Evolutionary conservation across 495 filamentous ascomycete genomes (phyloP), one percentile per base, ranked within the genome.

Genomic region (Talaromyces stipitatus): DNA sequence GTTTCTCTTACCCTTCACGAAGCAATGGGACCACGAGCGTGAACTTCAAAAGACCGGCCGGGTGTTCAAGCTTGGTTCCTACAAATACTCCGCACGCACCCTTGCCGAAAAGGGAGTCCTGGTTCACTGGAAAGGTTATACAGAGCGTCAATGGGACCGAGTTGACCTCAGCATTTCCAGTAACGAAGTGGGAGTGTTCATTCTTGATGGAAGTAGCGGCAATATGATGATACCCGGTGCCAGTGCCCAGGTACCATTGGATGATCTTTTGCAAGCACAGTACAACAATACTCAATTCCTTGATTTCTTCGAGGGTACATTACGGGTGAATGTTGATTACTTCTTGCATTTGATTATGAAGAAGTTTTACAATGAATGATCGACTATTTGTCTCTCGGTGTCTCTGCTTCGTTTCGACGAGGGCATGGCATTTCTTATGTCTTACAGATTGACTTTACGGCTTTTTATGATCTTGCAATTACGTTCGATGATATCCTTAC

Each of bases 1-100:
- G 50, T 95, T 96, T 80, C 82, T 97, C 54, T 82, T 99, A 70
- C 94, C 94, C 22, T 99, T 99, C 70, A 96, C 95, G 29, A 95
- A 96, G 62, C 94, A 99, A 68, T 99, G 95, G 82, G 92, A 95
- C 72, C 94, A 99, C 72, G 91, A 97, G 73, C 84, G 89, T 56
- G 94, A 99, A 70, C 86, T 99, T 11, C 87, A 95, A 65, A 86
- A 89, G 55, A 83, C 86, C 4, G 94, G 94, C 36, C 89, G 92
- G 50, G 87, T 95, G 45, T 95, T 95, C 66, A 96, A 95, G 66
- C 97, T 97, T 66, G 94, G 94, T 47, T 92, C 88, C 9, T 99
- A 87, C 83, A 97, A 97, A 72, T 97, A 97, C 73, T 89, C 85
- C 30, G 94, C 91, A 1, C 85, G 90, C 48, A 88, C 87, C 32